phyloP scores from a whole-genome alignment of 1,139 yeast genomes.

The Kodamaea sp. region DNA sequence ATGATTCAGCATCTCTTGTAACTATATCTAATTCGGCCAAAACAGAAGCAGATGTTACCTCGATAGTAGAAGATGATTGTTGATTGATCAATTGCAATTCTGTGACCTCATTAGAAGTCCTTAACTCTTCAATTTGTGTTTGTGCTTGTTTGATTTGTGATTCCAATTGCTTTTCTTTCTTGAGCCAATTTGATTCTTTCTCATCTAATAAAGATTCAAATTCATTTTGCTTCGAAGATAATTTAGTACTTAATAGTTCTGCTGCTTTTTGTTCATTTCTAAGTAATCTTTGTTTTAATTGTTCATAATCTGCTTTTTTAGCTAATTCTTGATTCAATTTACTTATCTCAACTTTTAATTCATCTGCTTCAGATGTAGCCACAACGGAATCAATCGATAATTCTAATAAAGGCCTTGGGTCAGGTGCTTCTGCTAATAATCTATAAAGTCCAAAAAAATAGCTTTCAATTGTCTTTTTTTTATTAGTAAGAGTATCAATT shows the following conservation, averaged over 20 bases:
- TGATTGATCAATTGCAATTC: slow-evolving; percentile 47
- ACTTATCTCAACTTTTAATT: slow-evolving; percentile 51
- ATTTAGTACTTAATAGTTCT: slow-evolving; percentile 42
- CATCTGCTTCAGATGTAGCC: slow-evolving; percentile 52
- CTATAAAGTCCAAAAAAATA: slow-evolving; percentile 73
- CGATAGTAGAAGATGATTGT: slow-evolving; percentile 12
- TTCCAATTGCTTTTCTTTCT: slow-evolving; percentile 44
- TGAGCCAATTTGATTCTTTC: slow-evolving; percentile 57
- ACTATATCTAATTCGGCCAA: slow-evolving; percentile 61
- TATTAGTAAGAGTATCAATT: slow-evolving; percentile 75
- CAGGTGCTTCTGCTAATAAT: slow-evolving; percentile 84
- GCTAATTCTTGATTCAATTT: slow-evolving; percentile 58
- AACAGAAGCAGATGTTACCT: slow-evolving; percentile 25
- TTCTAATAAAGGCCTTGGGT: slow-evolving; percentile 80
- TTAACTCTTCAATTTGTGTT: slow-evolving; percentile 50
- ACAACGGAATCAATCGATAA: slow-evolving; percentile 67
- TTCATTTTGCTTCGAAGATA: slow-evolving; percentile 62
- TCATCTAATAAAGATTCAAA: slow-evolving; percentile 57
- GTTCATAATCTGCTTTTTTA: slow-evolving; percentile 74
- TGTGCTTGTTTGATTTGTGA: slow-evolving; percentile 46
- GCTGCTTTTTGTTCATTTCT: slow-evolving; percentile 58
- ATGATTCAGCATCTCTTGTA: slow-evolving; percentile 69
- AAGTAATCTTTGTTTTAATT: slow-evolving; percentile 57
- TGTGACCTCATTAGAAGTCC: slow-evolving; percentile 53
- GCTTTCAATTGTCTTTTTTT: slow-evolving; percentile 71